phyloP scores from a whole-genome alignment of 2,329 filamentous ascomycete genomes.

The Colletotrichum sp. region DNA sequence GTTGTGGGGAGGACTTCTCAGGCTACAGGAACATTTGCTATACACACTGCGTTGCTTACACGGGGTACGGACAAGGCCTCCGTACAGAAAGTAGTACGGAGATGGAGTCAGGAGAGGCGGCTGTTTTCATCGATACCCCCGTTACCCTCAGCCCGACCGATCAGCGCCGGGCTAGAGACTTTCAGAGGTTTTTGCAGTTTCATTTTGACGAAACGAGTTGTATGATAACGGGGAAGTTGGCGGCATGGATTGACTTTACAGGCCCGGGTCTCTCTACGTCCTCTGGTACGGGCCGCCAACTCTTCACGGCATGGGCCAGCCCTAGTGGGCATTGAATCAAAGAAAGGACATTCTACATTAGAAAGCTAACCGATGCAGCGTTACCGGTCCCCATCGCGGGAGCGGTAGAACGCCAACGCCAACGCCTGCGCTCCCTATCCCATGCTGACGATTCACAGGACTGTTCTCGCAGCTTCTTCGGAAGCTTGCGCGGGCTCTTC shows the following conservation, averaged over 20 bases:
- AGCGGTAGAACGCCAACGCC: not conserved
- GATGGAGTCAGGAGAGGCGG: constrained; percentile 20
- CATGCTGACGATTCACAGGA: constrained; percentile 4
- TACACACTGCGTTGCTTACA: constrained; percentile 2
- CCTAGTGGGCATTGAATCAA: constrained; percentile 13
- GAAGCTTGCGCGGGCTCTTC: not conserved
- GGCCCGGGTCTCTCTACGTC: not conserved
- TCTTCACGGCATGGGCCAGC: not conserved
- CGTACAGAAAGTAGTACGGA: not conserved
- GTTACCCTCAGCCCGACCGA: not conserved
- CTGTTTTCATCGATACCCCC: constrained; percentile 19
- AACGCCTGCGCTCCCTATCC: not conserved
- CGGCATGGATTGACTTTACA: constrained; percentile 8
- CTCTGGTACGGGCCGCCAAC: not conserved
- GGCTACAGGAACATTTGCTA: not conserved
- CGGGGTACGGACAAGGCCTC: not conserved
- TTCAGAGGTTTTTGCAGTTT: not conserved
- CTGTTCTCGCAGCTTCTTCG: not conserved
- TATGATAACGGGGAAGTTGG: constrained; percentile 8
- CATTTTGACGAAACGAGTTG: constrained; percentile 6
- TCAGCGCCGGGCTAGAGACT: not conserved
- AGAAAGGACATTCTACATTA: not conserved
- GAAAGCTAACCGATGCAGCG: constrained; percentile 35
- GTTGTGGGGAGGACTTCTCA: not conserved
- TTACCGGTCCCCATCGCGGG: constrained; percentile 9